Evolutionary conservation across 2,329 filamentous ascomycete genomes (phyloP).

Genomic region (Lasiodiplodia sp.): DNA sequence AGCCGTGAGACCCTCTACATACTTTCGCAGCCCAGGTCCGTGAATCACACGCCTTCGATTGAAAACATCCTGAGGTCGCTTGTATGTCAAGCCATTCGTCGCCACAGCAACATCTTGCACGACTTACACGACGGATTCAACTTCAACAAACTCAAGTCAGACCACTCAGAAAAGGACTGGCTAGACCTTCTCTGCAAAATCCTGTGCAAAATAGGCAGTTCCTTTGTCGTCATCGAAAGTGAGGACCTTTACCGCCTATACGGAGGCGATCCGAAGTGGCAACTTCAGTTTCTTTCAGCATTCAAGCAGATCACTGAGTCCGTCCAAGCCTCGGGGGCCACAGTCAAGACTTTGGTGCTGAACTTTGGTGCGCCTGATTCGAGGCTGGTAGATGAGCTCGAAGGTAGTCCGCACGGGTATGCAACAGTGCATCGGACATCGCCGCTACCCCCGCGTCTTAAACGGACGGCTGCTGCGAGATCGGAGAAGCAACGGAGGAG

Average conservation of each 20-base stretch:
- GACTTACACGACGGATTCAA: neutral
- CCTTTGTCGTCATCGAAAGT: neutral
- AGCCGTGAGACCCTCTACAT: neutral
- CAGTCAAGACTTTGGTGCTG: neutral
- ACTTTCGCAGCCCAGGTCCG: neutral
- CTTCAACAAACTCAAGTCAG: neutral
- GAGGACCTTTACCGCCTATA: neutral
- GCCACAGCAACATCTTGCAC: neutral
- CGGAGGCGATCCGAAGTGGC: neutral
- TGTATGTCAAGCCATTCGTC: neutral
- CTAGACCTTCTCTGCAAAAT: neutral
- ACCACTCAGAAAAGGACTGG: neutral
- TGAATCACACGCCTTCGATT: neutral
- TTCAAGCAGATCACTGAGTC: neutral
- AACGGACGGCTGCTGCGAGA: neutral
- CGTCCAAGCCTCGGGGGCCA: neutral
- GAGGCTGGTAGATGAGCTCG: neutral
- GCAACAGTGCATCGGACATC: neutral
- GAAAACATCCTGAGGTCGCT: neutral
- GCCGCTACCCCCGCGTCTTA: neutral
- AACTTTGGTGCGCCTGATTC: neutral
- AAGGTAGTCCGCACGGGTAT: neutral
- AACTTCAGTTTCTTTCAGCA: neutral
- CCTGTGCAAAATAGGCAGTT: neutral
- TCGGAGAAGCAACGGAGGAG: neutral